Evolutionary conservation across 2,329 filamentous ascomycete species (phyloP), one percentile per base, ranked within the genome.

Genomic region (Calycina herbarum): DNA sequence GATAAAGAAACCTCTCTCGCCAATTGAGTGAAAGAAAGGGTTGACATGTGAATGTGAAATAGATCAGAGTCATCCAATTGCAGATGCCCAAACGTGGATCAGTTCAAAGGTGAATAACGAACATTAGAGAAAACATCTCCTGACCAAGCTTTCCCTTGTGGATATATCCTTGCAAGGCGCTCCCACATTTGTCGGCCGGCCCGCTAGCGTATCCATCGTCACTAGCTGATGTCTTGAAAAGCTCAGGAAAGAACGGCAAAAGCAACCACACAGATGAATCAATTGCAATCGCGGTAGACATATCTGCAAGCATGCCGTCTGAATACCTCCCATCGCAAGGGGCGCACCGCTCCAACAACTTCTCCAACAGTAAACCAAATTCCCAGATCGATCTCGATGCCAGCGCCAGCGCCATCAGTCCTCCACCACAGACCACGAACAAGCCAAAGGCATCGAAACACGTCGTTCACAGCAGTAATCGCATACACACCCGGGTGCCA

Each of bases 371-470:
- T 64, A 40, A 56, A 38, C 13, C 48, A 2, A 20, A 24, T 40
- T 27, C 35, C 31, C 31, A 59, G 17, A 11, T 15, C 11, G 65
- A 70, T 15, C 66, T 61, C n/a, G 66, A 74, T 64, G 69, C 72
- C 61, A 71, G 68, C 31, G 27, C 63, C 8, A 38, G n/a, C n/a
- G n/a, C n/a, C n/a, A n/a, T 59, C 62, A 48, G 56, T 70, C 70
- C 42, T 69, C 72, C 48, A 71, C 73, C 58, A 69, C 71, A 29
- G 15, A 68, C 71, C 58, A 69, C 72, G 54, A 72, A 74, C 67
- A 72, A 73, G 62, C 61, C 64, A 8, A 75, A 76, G 63, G 59
- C 59, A 17, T 69, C 72, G 38, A 74, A 75, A 64, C 73, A 75
- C 64, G 71, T 76, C 60, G 73, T 73, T n/a, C 71, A 71, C 56